These are phyloP conservation scores for Gyrodon lividus DNA, from an alignment of 768 basidiomycete genomes.

Conservation along the genomic window DNA sequence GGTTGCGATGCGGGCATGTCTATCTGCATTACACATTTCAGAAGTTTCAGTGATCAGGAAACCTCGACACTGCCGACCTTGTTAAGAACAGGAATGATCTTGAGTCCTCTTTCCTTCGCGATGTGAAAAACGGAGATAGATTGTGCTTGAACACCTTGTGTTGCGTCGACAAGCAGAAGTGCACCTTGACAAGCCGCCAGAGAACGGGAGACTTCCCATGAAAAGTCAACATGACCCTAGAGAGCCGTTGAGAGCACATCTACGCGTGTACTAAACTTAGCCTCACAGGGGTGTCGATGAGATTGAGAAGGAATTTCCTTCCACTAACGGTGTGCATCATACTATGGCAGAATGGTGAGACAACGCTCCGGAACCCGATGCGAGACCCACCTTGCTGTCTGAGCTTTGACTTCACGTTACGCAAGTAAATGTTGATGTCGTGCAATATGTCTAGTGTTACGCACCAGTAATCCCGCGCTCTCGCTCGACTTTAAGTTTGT, in stretches of 20 bases:
- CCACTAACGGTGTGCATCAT: constrained; percentile 72
- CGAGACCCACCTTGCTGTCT: constrained; percentile 75
- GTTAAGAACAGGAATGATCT: constrained; percentile 89
- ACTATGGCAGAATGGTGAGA: constrained; percentile 37
- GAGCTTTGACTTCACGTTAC: constrained; percentile 75
- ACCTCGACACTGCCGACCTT: constrained; percentile 51
- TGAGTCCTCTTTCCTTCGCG: constrained; percentile 76
- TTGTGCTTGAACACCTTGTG: constrained; percentile 97
- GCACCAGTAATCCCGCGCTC: constrained; percentile 94
- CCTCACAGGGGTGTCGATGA: constrained; percentile 92
- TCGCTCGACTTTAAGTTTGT: constrained; percentile 94
- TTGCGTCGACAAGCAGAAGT: constrained; percentile 85
- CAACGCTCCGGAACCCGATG: not conserved
- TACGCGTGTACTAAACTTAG: not conserved
- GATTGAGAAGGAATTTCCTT: constrained; percentile 73
- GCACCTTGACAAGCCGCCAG: constrained; percentile 94
- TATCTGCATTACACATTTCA: constrained; percentile 50
- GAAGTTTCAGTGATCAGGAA: not conserved
- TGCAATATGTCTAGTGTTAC: constrained; percentile 10
- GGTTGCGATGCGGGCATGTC: constrained; percentile 90
- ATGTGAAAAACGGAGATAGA: constrained; percentile 93
- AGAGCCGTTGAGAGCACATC: not conserved
- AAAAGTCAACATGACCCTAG: constrained; percentile 96
- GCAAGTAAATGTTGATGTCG: constrained; percentile 5
- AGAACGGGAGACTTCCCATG: constrained; percentile 94